Base-by-base conservation (phyloP, 306 rosid genomes). In the Urtica urens region DNA sequence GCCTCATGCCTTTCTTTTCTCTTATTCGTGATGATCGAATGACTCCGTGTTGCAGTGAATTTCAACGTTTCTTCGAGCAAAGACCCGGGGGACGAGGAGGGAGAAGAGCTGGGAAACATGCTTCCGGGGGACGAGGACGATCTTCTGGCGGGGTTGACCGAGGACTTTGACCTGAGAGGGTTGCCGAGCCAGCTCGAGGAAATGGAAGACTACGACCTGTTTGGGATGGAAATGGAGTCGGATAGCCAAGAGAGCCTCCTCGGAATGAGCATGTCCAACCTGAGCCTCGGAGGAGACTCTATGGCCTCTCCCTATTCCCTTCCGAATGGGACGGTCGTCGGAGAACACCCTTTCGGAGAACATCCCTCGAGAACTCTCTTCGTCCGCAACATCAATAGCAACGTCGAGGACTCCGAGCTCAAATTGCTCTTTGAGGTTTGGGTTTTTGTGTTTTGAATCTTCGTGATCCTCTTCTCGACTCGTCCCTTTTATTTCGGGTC, bases 331-430 rank as follows among this genome's bases (percentile, higher is more conserved):
- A 47, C 96, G n/a, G 76, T 82, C 63, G 94, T 87, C 44, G 96
- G 94, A 39, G 96, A 87, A 71, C 96, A 87, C 72, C 96, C 96
- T 3, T 87, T 77, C 26, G 96, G 96, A 46, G 96, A 87, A 74
- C 96, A 87, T 75, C 94, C 96, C 26, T 87, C 96, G 41, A 87
- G 96, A 72, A 87, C 96, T 49, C 57, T 86, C 59, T 82, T 86
- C 62, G 96, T 86, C 49, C 79, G 96, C 41, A 86, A 86, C 67
- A 86, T 86, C 70, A 86, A 86, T 49, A 86, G 93, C 47, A 86
- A 86, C 31, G 86, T 86, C 0, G 96, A 86, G 64, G 96, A 86
- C 50, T 63, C 86, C 50, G 95, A 76, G 57, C 46, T 81, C 48
- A 71, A 58, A 67, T 38, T 72, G 51, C 75, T 81, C 33, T 73